A percentile compares a stretch with the other conserved stretches of the same genome.
Conservation (phyloP, 441 rosid genomes). For the Pelargonium cotyledonis region DNA sequence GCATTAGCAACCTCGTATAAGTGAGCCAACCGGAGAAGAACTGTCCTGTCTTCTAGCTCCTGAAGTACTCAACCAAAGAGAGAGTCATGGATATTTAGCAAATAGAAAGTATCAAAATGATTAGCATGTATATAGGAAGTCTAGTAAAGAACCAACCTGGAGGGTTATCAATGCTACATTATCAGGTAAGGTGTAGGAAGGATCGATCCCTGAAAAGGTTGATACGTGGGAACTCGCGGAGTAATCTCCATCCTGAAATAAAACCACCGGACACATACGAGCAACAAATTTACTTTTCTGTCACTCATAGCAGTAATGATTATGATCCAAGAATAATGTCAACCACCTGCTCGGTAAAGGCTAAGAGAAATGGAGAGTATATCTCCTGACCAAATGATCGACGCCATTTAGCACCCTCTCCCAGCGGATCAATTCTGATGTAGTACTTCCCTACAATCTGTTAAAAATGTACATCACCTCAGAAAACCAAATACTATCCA, state of each 20-base stretch:
- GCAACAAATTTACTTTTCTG: conserved; percentile 3
- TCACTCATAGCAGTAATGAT: neutral
- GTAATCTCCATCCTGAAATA: conserved; percentile 43
- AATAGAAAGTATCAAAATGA: no score
- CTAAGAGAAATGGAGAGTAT: conserved; percentile 65
- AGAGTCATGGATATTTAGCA: neutral
- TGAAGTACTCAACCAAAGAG: conserved; percentile 19
- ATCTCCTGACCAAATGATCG: conserved; percentile 68
- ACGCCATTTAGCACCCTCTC: conserved; percentile 73
- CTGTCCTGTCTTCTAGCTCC: conserved; percentile 53
- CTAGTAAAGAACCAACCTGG: conserved; percentile 26
- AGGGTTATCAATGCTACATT: conserved; percentile 54
- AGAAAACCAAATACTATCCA: neutral
- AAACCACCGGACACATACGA: conserved; percentile 11
- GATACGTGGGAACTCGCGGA: conserved; percentile 34
- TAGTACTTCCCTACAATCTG: conserved; percentile 61
- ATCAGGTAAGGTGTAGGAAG: conserved; percentile 52
- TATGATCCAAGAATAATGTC: conserved; percentile 12
- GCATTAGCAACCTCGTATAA: conserved; percentile 46
- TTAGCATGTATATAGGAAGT: neutral
- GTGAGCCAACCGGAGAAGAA: conserved; percentile 59
- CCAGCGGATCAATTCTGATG: conserved; percentile 53
- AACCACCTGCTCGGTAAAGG: conserved; percentile 68
- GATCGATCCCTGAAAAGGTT: conserved; percentile 52
- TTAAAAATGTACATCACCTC: conserved; percentile 7